These are phyloP conservation scores for Paraconiothyrium sp. DNA, from an alignment of 2,329 filamentous ascomycete species.

Conservation along the genomic window DNA sequence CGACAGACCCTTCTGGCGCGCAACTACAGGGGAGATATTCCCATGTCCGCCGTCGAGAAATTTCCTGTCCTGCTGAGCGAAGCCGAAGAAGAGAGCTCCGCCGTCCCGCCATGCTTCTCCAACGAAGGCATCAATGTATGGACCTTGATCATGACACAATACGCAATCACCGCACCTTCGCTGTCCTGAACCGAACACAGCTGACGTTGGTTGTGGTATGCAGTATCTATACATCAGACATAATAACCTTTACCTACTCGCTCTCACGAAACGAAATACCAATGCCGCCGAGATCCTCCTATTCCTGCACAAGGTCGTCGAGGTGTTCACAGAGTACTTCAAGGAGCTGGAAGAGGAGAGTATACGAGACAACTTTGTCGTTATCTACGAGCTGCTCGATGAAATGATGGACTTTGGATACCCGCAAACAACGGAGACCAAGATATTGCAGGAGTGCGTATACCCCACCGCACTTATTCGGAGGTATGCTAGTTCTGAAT, in stretches of 20 bases:
- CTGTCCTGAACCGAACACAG: neutral
- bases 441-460: constrained; percentile 89
- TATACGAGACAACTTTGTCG: constrained; percentile 98
- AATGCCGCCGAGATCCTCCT: constrained; percentile 98
- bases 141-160: constrained; percentile 9
- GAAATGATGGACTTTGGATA: constrained; percentile 99
- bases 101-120: constrained; percentile 96
- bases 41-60: constrained; percentile 98
- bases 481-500: neutral
- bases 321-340: constrained; percentile 99
- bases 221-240: constrained; percentile 99
- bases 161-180: constrained; percentile 3
- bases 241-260: constrained; percentile 98
- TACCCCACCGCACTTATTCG: neutral
- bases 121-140: constrained; percentile 97
- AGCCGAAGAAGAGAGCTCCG: constrained; percentile 98
- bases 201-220: constrained; percentile 10
- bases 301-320: constrained; percentile 97
- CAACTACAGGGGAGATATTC: constrained; percentile 98
- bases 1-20: constrained; percentile 91
- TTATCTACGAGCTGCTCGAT: constrained; percentile 97
- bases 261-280: constrained; percentile 97
- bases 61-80: constrained; percentile 96
- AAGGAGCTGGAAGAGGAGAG: constrained; percentile 98
- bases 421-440: constrained; percentile 96